Conservation (phyloP, 306 rosid species). For the Quillaja saponaria region DNA sequence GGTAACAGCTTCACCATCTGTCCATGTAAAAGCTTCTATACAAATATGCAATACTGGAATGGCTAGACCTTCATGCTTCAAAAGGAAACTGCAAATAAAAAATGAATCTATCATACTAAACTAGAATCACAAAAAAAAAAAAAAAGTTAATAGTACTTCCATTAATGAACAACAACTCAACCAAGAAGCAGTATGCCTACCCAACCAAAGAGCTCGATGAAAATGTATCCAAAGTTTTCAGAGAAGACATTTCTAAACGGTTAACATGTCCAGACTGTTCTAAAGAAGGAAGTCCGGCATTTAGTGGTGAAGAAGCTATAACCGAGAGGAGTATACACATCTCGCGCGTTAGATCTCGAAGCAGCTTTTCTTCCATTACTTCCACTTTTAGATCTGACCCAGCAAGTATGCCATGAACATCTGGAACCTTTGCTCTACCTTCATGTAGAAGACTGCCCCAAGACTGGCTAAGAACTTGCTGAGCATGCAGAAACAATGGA, state of each 20-base stretch:
- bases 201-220: slow-evolving; percentile 80
- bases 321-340: slow-evolving; percentile 68
- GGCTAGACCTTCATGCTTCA: slow-evolving; percentile 74
- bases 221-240: slow-evolving; percentile 69
- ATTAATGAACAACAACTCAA: slow-evolving; percentile 24
- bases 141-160: slow-evolving; percentile 17
- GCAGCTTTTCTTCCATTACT: slow-evolving; percentile 91
- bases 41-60: slow-evolving; percentile 69
- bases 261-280: slow-evolving; percentile 84
- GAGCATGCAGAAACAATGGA: slow-evolving; percentile 73
- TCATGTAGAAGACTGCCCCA: slow-evolving; percentile 87
- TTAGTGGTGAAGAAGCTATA: slow-evolving; percentile 73
- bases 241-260: slow-evolving; percentile 62
- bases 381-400: slow-evolving; percentile 89
- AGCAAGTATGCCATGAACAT: slow-evolving; percentile 58
- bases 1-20: slow-evolving; percentile 80
- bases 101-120: slow-evolving; percentile 21
- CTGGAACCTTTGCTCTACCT: slow-evolving; percentile 93
- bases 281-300: slow-evolving; percentile 75
- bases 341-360: slow-evolving; percentile 89
- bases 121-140: background rate
- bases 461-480: slow-evolving; percentile 69
- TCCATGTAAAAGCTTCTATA: slow-evolving; percentile 81
- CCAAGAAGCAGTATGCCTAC: slow-evolving; percentile 53
- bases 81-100: slow-evolving; percentile 64